Evolutionary conservation across 257 asterid species (phyloP).

Genomic region (Solanum habrochaites): DNA sequence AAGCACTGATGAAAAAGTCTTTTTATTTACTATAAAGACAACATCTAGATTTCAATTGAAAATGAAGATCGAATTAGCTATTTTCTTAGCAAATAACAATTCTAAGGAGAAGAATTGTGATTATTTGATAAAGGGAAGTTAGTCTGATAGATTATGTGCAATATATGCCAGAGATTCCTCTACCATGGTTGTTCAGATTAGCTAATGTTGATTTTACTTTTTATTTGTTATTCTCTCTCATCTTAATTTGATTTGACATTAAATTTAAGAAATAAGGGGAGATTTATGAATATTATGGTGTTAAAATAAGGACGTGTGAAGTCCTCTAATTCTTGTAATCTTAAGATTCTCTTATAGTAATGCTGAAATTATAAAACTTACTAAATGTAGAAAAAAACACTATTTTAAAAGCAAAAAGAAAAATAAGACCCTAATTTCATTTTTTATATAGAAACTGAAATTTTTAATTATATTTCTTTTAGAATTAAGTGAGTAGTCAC

Average conservation of each 20-base stretch:
- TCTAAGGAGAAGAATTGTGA: slow-evolving; percentile 18
- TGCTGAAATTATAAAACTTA: not conserved
- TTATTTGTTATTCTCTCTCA: not conserved
- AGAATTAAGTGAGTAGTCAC: not conserved
- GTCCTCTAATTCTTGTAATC: not conserved
- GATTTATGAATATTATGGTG: too few relatives aligned
- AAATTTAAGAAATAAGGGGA: too few relatives aligned
- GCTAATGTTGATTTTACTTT: not conserved
- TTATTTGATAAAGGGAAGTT: slow-evolving; percentile 20
- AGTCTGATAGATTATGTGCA: slow-evolving; percentile 13
- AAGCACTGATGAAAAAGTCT: slow-evolving; percentile 10
- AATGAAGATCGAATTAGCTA: slow-evolving; percentile 15
- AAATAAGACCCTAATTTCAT: not conserved
- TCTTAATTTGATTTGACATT: not conserved
- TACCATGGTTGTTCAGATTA: slow-evolving; percentile 55
- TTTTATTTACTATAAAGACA: slow-evolving; percentile 19
- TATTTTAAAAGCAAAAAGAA: too few relatives aligned
- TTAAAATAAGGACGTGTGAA: too few relatives aligned
- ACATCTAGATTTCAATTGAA: slow-evolving; percentile 15
- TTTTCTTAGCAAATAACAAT: slow-evolving; percentile 21
- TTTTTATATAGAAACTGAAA: not conserved
- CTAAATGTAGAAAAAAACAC: too few relatives aligned
- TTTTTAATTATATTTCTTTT: too few relatives aligned
- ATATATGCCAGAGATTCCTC: slow-evolving; percentile 34
- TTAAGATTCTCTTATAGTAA: too few relatives aligned